Evolutionary conservation across 805 yeast genomes (phyloP).

Genomic region (Ogataea trehaloabstinens): DNA sequence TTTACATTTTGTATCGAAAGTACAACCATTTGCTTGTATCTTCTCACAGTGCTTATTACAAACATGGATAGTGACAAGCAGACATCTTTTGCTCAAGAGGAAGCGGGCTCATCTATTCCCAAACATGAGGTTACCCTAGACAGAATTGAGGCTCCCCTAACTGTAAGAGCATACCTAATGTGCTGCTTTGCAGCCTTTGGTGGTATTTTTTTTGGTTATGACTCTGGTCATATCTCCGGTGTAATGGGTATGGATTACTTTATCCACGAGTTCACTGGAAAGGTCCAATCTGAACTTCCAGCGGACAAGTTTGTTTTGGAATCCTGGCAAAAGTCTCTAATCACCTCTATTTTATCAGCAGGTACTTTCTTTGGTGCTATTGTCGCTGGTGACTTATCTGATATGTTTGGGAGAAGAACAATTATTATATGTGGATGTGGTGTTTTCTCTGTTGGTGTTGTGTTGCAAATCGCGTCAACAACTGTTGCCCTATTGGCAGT

Average conservation of each 20-base stretch:
- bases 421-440: conserved; percentile 43
- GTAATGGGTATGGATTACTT: conserved; percentile 60
- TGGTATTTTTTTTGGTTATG: conserved; percentile 66
- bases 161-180: conserved; percentile 34
- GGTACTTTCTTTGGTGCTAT: conserved; percentile 74
- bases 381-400: conserved; percentile 53
- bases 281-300: conserved; percentile 17
- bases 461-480: conserved; percentile 45
- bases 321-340: conserved; percentile 39
- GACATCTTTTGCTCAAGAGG: not conserved
- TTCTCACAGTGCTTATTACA: no score
- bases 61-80: conserved; percentile 1
- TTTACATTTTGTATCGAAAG: no score
- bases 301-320: conserved; percentile 20
- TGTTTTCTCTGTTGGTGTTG: conserved; percentile 47
- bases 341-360: conserved; percentile 70
- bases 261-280: conserved; percentile 28
- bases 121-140: conserved; percentile 9
- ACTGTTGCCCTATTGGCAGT: conserved; percentile 51
- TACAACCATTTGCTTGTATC: no score
- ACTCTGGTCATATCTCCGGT: conserved; percentile 67
- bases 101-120: not conserved
- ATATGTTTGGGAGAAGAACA: conserved; percentile 45
- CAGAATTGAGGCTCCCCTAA: conserved; percentile 37
- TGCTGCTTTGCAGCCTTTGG: conserved; percentile 66